A percentile compares a stretch with the other conserved stretches of the same genome.
These are phyloP conservation scores for Aspergillus haitiensis DNA, from an alignment of 495 filamentous ascomycete species.

Conservation along the genomic window DNA sequence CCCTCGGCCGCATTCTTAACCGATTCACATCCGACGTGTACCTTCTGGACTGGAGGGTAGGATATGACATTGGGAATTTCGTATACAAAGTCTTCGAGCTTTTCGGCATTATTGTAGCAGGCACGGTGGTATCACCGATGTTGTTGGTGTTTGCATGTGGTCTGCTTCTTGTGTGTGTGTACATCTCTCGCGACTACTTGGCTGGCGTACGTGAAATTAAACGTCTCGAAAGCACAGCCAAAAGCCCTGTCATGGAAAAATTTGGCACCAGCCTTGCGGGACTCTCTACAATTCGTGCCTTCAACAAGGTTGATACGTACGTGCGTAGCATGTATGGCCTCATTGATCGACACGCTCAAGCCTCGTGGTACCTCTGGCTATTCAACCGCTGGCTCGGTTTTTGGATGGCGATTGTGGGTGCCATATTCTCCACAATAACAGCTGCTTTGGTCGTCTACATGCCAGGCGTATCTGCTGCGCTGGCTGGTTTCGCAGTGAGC, in stretches of 20 bases:
- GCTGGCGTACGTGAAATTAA: slow-evolving; percentile 70
- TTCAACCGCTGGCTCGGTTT: slow-evolving; percentile 74
- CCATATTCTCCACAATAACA: slow-evolving; percentile 65
- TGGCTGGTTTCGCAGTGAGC: slow-evolving; percentile 77
- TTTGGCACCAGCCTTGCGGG: slow-evolving; percentile 67
- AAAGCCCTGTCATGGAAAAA: slow-evolving; percentile 71
- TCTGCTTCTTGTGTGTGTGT: slow-evolving; percentile 46
- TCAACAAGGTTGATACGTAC: slow-evolving; percentile 61
- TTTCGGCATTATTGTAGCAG: slow-evolving; percentile 31
- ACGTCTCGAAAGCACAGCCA: slow-evolving; percentile 65
- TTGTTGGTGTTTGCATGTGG: slow-evolving; percentile 27
- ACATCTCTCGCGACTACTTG: slow-evolving; percentile 60
- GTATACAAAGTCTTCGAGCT: slow-evolving; percentile 48
- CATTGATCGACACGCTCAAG: slow-evolving; percentile 59
- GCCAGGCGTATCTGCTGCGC: slow-evolving; percentile 65
- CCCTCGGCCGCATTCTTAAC: slow-evolving; percentile 72
- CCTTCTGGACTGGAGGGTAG: slow-evolving; percentile 61
- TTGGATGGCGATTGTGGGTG: slow-evolving; percentile 68
- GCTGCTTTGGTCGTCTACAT: slow-evolving; percentile 63
- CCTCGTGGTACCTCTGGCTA: slow-evolving; percentile 65
- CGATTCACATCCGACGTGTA: slow-evolving; percentile 75
- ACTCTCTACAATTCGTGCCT: slow-evolving; percentile 71
- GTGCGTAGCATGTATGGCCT: slow-evolving; percentile 61
- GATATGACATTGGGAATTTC: slow-evolving; percentile 58
- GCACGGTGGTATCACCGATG: slow-evolving; percentile 31